Evolutionary conservation across 768 basidiomycete genomes (phyloP), one percentile per base, ranked within the genome.

Genomic region (Lactarius quietus): DNA sequence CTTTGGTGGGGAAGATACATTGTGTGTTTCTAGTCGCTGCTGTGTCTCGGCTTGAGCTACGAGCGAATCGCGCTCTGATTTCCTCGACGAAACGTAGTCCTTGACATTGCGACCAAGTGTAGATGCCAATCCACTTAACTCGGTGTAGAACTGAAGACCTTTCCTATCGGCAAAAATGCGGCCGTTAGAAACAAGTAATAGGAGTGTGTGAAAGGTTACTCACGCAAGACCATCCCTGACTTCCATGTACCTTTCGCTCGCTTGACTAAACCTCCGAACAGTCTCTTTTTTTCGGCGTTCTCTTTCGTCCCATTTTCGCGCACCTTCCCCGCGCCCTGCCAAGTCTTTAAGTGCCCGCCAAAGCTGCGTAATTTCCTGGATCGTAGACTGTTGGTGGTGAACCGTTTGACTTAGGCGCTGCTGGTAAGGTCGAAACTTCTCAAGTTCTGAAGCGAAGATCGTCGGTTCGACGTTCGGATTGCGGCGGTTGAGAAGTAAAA

Each of bases 371-470:
- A 97, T 78, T 68, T 97, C 93, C 65, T 92, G 83, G 28, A 98
- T 71, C 1, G 86, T 81, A 10, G 81, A 74, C 61, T 89, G 84
- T 69, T 97, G 92, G 36, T 90, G 87, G 63, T 87, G 86, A 0
- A 94, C 83, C 0, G 93, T 93, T 3, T 89, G 83, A 6, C 84
- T 78, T 2, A 98, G 78, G 0, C 93, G 86, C 48, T 90, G 86
- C 72, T 97, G 94, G 72, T 92, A 95, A 0, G 95, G 93, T 26
- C 86, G 82, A 80, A 98, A 98, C 76, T 98, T 99, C 77, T 98
- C 96, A 26, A 98, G 83, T 74, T 98, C 95, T 10, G 89, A 84
- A 0, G 94, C 92, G 70, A 98, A 99, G 20, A 99, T 80, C 0
- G 92, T 83, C 0, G 91, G 89, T 69, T 98, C 94, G 12, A 90